A percentile compares a stretch with the other conserved stretches of the same genome.
These are phyloP conservation scores for Yamadazyma sp. DNA, from an alignment of 1,139 yeast genomes.

Conservation along the genomic window DNA sequence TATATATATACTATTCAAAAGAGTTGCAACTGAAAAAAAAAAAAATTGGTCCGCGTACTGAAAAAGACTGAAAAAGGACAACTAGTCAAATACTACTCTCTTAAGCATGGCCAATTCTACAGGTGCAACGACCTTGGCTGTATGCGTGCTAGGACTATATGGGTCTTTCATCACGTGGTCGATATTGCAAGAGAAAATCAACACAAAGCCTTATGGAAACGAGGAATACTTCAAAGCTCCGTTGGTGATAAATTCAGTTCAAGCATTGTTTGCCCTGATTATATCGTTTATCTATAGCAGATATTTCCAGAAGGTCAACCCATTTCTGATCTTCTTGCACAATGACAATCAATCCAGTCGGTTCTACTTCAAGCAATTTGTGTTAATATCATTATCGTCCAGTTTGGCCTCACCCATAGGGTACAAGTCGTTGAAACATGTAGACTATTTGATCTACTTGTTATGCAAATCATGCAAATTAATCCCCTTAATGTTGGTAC, in stretches of 20 bases:
- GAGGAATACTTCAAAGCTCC: conserved; percentile 68
- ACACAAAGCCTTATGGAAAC: conserved; percentile 71
- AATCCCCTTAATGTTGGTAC: conserved; percentile 88
- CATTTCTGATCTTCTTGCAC: conserved; percentile 30
- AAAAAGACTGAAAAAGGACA: not conserved
- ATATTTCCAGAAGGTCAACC: conserved; percentile 29
- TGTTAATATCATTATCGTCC: conserved; percentile 72
- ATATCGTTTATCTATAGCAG: conserved; percentile 65
- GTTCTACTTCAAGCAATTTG: conserved; percentile 41
- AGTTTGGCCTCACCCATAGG: conserved; percentile 82
- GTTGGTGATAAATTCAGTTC: conserved; percentile 68
- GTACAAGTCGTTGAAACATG: conserved; percentile 71
- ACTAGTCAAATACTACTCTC: not conserved
- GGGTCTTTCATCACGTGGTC: conserved; percentile 90
- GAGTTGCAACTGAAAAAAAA: too few relatives aligned
- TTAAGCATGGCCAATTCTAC: conserved; percentile 1
- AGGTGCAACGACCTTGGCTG: conserved; percentile 33
- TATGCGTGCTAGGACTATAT: conserved; percentile 75
- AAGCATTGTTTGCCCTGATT: conserved; percentile 68
- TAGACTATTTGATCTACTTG: conserved; percentile 80
- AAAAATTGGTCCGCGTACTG: conserved; percentile 1
- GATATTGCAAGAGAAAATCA: conserved; percentile 81
- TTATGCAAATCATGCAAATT: conserved; percentile 92
- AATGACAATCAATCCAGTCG: conserved; percentile 21
- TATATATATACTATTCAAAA: not conserved